Base-by-base conservation (phyloP, 163 green algal genomes). In the Chlamydomonas reinhardtii region DNA sequence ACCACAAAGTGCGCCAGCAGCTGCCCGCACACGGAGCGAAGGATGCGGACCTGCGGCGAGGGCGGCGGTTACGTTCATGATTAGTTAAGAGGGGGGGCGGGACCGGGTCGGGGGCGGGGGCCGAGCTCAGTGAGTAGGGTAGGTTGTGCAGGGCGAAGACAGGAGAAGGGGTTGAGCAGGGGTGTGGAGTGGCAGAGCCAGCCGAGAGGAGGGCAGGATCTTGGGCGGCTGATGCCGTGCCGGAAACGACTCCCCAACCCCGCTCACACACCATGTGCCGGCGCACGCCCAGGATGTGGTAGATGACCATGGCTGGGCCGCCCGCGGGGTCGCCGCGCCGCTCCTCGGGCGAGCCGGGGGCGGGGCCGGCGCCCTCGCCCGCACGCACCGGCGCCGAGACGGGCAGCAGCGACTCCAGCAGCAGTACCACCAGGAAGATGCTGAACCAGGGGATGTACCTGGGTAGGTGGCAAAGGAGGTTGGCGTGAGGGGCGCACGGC, bases 371-470 rank as follows among this genome's bases (percentile, higher is more conserved):
- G 64, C 37, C 37, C 25, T 29, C 72, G 37, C 71, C 25, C 11
- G 48, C 39, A 25, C 34, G 39, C 16, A 70, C 32, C 2, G 73
- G 27, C 52, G 68, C 24, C 8, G 79, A 35, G 12, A 78, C 54
- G 0, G 79, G 79, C 71, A 87, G 71, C 59, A 75, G 54, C 29
- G 70, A 66, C 81, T 87, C 81, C 56, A 87, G 81, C 34, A 78
- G 32, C 35, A 87, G 71, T 59, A 87, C 81, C 59, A 81, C 19
- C 16, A 87, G 43, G 54, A 87, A 87, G 43, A 87, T 73, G 71
- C 34, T 37, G 71, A 39, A 75, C 81, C 81, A 87, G 71, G 81
- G 81, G 1, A 87, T 27, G 81, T 87, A 87, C 81, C 81, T 87
- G 81, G 39, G 2, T n/a, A n/a, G 12, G 37, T 17, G 70, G 35